A percentile compares a stretch with the other conserved stretches of the same genome.
phyloP scores from a whole-genome alignment of 2,329 filamentous ascomycete species.

The Arthrobotrys pseudoclavata region DNA sequence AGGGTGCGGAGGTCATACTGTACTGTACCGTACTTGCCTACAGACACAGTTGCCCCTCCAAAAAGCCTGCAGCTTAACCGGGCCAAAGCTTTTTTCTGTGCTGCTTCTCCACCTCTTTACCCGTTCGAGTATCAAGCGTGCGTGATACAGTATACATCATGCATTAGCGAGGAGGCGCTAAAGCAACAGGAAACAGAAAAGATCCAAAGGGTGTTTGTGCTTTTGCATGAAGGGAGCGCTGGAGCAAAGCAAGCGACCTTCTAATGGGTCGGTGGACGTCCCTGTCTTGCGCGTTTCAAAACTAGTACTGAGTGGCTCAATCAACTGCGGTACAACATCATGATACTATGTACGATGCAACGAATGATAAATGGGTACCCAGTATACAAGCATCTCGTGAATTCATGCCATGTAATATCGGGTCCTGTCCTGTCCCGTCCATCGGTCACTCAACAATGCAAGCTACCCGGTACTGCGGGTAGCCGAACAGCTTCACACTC shows the following conservation, averaged over 20 bases:
- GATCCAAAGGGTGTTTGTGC: neutral
- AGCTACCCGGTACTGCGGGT: constrained; percentile 44
- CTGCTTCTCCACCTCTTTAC: constrained; percentile 51
- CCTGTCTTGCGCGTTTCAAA: neutral
- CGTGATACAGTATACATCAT: constrained; percentile 53
- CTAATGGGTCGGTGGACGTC: neutral
- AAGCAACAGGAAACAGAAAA: constrained; percentile 1
- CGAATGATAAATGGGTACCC: too few relatives aligned
- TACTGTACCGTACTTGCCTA: neutral
- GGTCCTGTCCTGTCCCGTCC: too few relatives aligned
- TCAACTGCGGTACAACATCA: too few relatives aligned
- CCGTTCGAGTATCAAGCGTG: constrained; percentile 60
- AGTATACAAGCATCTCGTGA: too few relatives aligned
- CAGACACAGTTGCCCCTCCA: constrained; percentile 12
- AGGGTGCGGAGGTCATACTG: constrained; percentile 35
- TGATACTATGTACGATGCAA: too few relatives aligned
- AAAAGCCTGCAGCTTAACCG: constrained; percentile 49
- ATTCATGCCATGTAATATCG: neutral
- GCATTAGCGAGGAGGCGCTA: constrained; percentile 59
- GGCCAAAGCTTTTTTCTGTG: constrained; percentile 45
- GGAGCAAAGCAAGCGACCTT: neutral
- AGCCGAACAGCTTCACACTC: constrained; percentile 37
- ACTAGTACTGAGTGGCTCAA: too few relatives aligned
- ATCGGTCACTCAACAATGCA: neutral
- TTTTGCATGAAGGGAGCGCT: neutral